A percentile compares a stretch with the other conserved stretches of the same genome.
phyloP scores from a whole-genome alignment of 2,329 filamentous ascomycete genomes.

The Fusarium longipes region DNA sequence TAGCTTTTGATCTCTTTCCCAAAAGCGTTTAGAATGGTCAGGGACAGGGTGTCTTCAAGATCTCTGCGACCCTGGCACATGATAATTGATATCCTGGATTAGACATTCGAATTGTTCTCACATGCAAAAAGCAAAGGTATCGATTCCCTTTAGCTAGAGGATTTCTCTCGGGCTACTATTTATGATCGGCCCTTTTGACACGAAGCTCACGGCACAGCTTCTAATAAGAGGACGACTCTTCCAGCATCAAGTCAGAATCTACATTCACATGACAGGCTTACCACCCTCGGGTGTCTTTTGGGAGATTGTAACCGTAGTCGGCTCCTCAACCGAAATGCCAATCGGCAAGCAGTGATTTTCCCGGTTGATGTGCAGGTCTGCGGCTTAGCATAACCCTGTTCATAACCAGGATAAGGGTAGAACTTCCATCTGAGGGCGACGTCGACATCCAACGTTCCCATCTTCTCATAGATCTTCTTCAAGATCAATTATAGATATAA shows the following conservation, averaged over 20 bases:
- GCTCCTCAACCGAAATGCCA: neutral
- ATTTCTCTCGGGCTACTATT: too few species aligned
- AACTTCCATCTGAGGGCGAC: neutral
- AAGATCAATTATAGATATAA: too few species aligned
- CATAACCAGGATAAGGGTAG: neutral
- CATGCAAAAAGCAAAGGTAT: neutral
- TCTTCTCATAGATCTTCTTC: neutral
- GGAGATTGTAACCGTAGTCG: neutral
- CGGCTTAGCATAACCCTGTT: neutral
- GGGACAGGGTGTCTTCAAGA: neutral
- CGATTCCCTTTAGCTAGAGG: neutral
- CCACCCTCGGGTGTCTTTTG: neutral
- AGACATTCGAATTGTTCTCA: neutral
- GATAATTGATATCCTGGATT: neutral
- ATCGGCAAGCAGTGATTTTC: neutral
- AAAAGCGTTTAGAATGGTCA: neutral
- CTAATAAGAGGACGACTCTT: neutral
- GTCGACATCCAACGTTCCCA: neutral
- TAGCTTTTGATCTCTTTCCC: neutral
- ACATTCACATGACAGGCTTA: neutral
- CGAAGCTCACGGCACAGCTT: neutral
- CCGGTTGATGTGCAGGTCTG: neutral
- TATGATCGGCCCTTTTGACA: neutral
- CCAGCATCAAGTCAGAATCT: fast-evolving
- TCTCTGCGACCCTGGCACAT: neutral